Conservation (phyloP, 768 basidiomycete species). For the Mycena chlorophos region DNA sequence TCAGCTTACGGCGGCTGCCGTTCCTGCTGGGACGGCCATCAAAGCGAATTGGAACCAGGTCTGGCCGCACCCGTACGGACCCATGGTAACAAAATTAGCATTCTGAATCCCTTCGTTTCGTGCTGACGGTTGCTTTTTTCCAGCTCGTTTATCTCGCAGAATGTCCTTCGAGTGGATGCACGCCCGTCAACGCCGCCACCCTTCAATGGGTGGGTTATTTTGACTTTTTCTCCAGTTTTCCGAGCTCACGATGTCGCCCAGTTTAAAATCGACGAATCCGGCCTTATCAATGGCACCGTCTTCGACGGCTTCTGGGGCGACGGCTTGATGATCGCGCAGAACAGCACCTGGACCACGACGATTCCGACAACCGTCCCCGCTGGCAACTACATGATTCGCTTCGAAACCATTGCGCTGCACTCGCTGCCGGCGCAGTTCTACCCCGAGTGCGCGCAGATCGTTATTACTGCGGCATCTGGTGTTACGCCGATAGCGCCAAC, state of each 20-base stretch:
- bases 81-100: constrained; percentile 33
- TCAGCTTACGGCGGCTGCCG: constrained; percentile 41
- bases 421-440: constrained; percentile 69
- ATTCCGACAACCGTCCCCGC: constrained; percentile 45
- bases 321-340: constrained; percentile 46
- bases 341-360: constrained; percentile 47
- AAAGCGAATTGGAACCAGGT: constrained; percentile 47
- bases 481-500: constrained; percentile 31
- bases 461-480: constrained; percentile 42
- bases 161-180: constrained; percentile 45
- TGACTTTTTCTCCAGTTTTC: neutral
- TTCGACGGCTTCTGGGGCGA: constrained; percentile 41
- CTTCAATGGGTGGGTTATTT: constrained; percentile 42
- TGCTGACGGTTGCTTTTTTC: neutral
- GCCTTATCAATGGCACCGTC: constrained; percentile 46
- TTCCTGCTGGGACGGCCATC: constrained; percentile 43
- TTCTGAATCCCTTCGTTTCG: neutral
- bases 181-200: constrained; percentile 36
- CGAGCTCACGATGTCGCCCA: constrained; percentile 2
- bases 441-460: constrained; percentile 54
- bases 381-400: constrained; percentile 49
- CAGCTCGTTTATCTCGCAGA: constrained; percentile 48
- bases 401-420: constrained; percentile 50
- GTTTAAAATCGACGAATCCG: constrained; percentile 52
- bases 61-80: constrained; percentile 47